These are phyloP conservation scores for Didymella pomorum DNA, from an alignment of 2,329 filamentous ascomycete species.

Conservation along the genomic window DNA sequence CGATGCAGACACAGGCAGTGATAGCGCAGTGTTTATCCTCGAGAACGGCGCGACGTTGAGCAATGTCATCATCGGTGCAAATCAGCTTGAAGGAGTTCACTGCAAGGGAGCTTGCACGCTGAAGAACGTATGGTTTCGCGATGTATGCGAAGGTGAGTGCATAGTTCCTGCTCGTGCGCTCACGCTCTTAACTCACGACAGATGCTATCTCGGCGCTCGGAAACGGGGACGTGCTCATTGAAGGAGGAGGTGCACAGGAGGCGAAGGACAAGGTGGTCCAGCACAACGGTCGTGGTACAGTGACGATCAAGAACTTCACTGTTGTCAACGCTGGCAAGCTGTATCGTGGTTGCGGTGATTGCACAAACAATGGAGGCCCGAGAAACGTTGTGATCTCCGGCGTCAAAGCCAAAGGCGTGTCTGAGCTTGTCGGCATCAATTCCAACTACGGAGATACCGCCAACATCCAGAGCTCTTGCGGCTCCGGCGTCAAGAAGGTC, in stretches of 20 bases:
- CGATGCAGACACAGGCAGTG: conserved; percentile 21
- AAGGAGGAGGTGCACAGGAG: conserved; percentile 40
- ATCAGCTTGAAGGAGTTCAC: conserved; percentile 59
- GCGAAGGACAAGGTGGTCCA: conserved; percentile 45
- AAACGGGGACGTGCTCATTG: conserved; percentile 42
- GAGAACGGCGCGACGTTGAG: conserved; percentile 57
- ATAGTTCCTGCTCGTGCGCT: neutral
- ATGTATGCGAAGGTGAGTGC: conserved; percentile 33
- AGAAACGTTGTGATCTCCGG: conserved; percentile 52
- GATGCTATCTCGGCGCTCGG: conserved; percentile 33
- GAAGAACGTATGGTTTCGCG: conserved; percentile 29
- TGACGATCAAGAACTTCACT: conserved; percentile 50
- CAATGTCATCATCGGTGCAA: conserved; percentile 61
- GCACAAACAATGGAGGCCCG: conserved; percentile 54
- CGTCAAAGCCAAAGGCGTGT: conserved; percentile 47
- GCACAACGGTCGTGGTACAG: conserved; percentile 42
- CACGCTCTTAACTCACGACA: neutral
- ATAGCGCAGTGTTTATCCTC: conserved; percentile 59
- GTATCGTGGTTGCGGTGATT: conserved; percentile 56
- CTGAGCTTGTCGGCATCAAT: conserved; percentile 55
- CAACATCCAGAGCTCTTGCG: conserved; percentile 52
- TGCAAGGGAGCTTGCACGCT: conserved; percentile 57
- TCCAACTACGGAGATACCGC: conserved; percentile 57
- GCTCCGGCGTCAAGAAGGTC: conserved; percentile 20
- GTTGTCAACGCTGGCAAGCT: conserved; percentile 58